These are phyloP conservation scores for Rhypophila decipiens DNA, from an alignment of 495 filamentous ascomycete species.

Conservation along the genomic window DNA sequence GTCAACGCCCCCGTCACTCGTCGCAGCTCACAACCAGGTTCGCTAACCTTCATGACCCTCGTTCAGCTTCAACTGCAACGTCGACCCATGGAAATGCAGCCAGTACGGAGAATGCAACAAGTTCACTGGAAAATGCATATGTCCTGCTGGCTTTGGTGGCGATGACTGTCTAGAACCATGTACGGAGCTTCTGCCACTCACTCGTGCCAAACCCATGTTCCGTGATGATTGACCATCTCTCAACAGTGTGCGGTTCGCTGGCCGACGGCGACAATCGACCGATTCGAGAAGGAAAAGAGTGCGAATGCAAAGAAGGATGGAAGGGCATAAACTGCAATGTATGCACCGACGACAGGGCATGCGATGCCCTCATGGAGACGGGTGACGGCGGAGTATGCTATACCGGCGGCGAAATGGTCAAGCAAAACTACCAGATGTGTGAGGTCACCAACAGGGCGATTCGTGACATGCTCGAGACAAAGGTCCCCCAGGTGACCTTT, in stretches of 20 bases:
- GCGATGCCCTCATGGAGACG: slow-evolving; percentile 75
- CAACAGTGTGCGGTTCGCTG: slow-evolving; percentile 75
- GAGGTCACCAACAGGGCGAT: slow-evolving; percentile 95
- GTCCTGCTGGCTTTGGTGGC: slow-evolving; percentile 85
- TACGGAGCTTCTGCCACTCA: slow-evolving; percentile 25
- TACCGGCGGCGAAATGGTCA: slow-evolving; percentile 78
- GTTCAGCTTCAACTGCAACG: slow-evolving; percentile 91
- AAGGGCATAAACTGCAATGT: slow-evolving; percentile 99
- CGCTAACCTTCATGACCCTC: slow-evolving; percentile 8
- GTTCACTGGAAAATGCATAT: slow-evolving; percentile 84
- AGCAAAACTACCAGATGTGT: slow-evolving; percentile 96
- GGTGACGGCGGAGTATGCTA: slow-evolving; percentile 82
- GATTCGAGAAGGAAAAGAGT: slow-evolving; percentile 58
- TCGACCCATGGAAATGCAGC: slow-evolving; percentile 81
- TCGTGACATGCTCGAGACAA: slow-evolving; percentile 70
- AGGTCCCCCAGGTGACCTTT: slow-evolving; percentile 89
- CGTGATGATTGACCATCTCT: slow-evolving; percentile 6
- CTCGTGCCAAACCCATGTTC: background rate
- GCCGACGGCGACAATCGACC: slow-evolving; percentile 69
- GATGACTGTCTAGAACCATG: slow-evolving; percentile 81
- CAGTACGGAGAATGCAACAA: slow-evolving; percentile 83
- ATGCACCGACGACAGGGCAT: slow-evolving; percentile 75
- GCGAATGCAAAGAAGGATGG: slow-evolving; percentile 92
- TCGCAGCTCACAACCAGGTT: background rate
- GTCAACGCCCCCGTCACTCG: background rate